A percentile compares a stretch with the other conserved stretches of the same genome.
Conservation (phyloP, 2,329 filamentous ascomycete genomes). For the Apiospora marii region DNA sequence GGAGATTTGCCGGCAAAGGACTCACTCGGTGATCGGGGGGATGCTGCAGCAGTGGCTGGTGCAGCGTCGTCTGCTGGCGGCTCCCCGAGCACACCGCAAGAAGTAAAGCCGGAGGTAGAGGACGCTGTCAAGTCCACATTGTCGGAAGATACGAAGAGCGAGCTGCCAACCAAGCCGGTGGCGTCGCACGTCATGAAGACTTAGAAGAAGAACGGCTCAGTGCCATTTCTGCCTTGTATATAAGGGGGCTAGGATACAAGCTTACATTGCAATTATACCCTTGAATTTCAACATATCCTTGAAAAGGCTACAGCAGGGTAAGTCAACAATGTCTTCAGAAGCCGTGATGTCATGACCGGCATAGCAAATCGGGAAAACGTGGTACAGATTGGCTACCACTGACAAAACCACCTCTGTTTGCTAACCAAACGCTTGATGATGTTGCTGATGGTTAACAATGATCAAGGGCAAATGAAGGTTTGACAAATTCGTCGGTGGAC, state of each 20-base stretch:
- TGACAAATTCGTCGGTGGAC: neutral
- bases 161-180: neutral
- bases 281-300: neutral
- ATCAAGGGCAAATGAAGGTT: neutral
- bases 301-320: neutral
- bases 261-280: neutral
- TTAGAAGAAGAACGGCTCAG: constrained; percentile 1
- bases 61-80: neutral
- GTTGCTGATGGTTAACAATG: neutral
- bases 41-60: constrained; percentile 13
- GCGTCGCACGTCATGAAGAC: constrained; percentile 15
- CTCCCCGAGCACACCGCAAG: neutral
- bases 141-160: neutral
- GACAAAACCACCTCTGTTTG: neutral
- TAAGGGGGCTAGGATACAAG: neutral
- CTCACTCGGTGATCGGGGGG: neutral
- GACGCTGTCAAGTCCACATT: neutral
- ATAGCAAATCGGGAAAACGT: neutral
- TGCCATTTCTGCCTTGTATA: neutral
- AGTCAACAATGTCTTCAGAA: neutral
- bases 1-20: neutral
- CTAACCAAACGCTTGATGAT: neutral
- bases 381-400: neutral
- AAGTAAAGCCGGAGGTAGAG: neutral
- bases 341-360: neutral